Base-by-base conservation (phyloP, 2,329 filamentous ascomycete species). In the Neofusicoccum ribis region DNA sequence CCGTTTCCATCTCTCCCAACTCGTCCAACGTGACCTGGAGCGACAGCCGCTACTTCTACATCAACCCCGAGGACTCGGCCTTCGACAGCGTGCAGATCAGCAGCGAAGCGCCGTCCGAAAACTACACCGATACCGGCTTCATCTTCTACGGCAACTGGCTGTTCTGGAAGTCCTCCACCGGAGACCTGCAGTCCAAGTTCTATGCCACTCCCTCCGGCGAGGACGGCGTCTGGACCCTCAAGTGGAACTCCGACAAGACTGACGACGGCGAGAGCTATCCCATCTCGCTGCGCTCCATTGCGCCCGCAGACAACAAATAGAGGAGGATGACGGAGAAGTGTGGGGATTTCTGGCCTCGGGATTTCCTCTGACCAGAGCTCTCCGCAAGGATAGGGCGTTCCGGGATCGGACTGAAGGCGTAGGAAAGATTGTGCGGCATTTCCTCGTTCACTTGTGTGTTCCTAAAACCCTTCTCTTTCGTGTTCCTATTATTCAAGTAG, bases 131-230 rank as follows among this genome's bases (percentile, higher is more conserved):
- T 44, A 59, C 51, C 8, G 63, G 63, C 23, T 64, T 58, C 44
- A 9, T 64, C 51, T 64, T 64, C 41, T 64, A 58, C 51, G 51
- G 62, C 43, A 49, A 58, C 43, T 58, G 41, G 50, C 62, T 64
- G 27, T 58, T 64, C 50, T 59, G 62, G 62, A 56, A 58, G 50
- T 52, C 41, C 17, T 20, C 23, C 36, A 5, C 20, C 12, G 62
- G 62, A 51, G 23, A 14, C 11, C 20, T 64, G 43, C 43, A 59
- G 36, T 58, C 51, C 44, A 58, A 49, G 51, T 64, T 64, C 51
- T 56, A 64, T 34, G 62, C 62, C 31, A 49, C 50, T 3, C 51
- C 52, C 5, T 47, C 62, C 7, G 44, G 20, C 36, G 51, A 64
- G 51, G 51, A 64, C 23, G 62, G 62, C 34, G 20, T 56, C 2